Evolutionary conservation across 1,139 yeast species (phyloP).

Genomic region (Geotrichum bryndzae): DNA sequence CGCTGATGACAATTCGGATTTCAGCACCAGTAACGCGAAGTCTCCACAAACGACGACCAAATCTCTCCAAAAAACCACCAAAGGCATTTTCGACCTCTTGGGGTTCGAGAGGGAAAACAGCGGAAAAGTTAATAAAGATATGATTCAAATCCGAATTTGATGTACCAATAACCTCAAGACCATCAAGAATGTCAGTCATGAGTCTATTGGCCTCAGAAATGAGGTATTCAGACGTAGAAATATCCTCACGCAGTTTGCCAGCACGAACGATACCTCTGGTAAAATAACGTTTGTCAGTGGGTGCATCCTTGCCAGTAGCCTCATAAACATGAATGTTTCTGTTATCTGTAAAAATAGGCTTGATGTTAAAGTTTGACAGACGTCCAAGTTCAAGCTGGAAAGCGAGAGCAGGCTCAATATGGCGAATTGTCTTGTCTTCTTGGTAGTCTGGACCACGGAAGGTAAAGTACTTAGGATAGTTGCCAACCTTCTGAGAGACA

Average conservation of each 20-base stretch:
- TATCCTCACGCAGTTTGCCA: slow-evolving; percentile 87
- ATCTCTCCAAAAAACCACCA: slow-evolving; percentile 95
- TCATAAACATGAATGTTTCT: slow-evolving; percentile 96
- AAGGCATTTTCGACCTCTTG: slow-evolving; percentile 96
- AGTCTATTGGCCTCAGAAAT: slow-evolving; percentile 94
- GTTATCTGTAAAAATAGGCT: slow-evolving; percentile 93
- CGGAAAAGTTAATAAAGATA: slow-evolving; percentile 92
- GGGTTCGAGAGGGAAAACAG: slow-evolving; percentile 88
- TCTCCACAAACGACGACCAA: slow-evolving; percentile 95
- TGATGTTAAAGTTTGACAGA: slow-evolving; percentile 87
- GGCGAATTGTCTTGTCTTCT: slow-evolving; percentile 85
- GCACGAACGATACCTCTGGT: slow-evolving; percentile 97
- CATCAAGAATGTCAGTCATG: slow-evolving; percentile 92
- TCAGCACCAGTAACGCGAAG: slow-evolving; percentile 96
- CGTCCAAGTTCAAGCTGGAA: slow-evolving; percentile 94
- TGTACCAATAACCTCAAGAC: slow-evolving; percentile 89
- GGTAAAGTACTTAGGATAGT: slow-evolving; percentile 92
- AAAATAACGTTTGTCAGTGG: slow-evolving; percentile 91
- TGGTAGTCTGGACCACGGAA: slow-evolving; percentile 79
- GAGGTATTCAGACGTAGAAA: slow-evolving; percentile 86
- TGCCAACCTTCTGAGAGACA: slow-evolving; percentile 73
- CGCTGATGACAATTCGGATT: slow-evolving; percentile 90
- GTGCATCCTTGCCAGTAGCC: slow-evolving; percentile 90
- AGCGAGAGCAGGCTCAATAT: slow-evolving; percentile 96
- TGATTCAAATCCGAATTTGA: slow-evolving; percentile 96